Percentiles rank a stretch among this genome's conserved stretches.
Evolutionary conservation across 768 basidiomycete genomes (phyloP).

Genomic region (Trametes maxima): DNA sequence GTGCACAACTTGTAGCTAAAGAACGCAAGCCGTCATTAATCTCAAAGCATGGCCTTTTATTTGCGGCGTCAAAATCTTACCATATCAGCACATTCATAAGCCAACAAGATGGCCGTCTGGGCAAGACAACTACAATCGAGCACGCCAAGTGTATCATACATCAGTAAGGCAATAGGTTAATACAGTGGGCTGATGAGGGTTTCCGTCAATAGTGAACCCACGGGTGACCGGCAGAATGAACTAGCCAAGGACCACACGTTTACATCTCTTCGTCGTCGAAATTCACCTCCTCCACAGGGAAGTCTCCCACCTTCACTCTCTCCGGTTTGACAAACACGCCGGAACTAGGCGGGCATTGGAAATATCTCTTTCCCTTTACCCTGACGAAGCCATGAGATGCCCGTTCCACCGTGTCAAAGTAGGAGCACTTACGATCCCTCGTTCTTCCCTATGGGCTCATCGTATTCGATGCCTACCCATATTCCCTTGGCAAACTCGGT

Average conservation of each 20-base stretch:
- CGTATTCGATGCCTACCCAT: slow-evolving; percentile 95
- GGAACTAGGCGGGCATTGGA: slow-evolving; percentile 72
- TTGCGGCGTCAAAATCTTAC: no score
- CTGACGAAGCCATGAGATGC: slow-evolving; percentile 41
- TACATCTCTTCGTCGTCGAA: slow-evolving; percentile 81
- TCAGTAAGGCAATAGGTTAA: no score
- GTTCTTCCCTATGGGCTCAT: slow-evolving; percentile 95
- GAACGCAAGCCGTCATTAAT: no score
- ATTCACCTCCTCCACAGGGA: slow-evolving; percentile 78
- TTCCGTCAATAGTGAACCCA: no score
- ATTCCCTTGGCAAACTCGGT: slow-evolving; percentile 75
- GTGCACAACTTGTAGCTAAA: no score
- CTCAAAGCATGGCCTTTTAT: no score
- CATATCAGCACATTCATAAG: no score
- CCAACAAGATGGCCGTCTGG: no score
- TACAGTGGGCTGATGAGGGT: no score
- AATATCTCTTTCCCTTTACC: slow-evolving; percentile 85
- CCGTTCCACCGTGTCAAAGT: neutral
- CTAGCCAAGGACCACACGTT: neutral
- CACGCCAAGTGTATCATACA: no score
- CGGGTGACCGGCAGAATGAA: no score
- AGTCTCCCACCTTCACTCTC: slow-evolving; percentile 82
- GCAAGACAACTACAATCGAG: no score
- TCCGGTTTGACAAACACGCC: slow-evolving; percentile 90
- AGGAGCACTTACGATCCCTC: slow-evolving; percentile 79